Evolutionary conservation across 306 rosid genomes (phyloP).

Genomic region (Quercus aquifolioides): DNA sequence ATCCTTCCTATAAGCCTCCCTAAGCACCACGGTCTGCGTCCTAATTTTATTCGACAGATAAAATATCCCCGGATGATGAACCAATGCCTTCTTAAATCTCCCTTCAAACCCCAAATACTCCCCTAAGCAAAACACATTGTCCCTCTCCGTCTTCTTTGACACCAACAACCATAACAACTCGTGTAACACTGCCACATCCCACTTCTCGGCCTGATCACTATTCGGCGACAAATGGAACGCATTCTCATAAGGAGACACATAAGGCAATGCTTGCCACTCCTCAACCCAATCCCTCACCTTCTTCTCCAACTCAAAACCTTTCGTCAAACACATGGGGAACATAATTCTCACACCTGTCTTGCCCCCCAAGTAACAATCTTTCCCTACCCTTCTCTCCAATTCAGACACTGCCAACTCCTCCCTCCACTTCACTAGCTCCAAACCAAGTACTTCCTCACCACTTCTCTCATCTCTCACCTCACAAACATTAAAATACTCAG

Average conservation of each 20-base stretch:
- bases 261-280: slow-evolving; percentile 81
- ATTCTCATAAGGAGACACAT: slow-evolving; percentile 76
- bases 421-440: slow-evolving; percentile 73
- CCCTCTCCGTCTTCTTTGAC: slow-evolving; percentile 74
- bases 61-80: slow-evolving; percentile 81
- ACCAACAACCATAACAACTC: slow-evolving; percentile 73
- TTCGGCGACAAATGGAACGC: slow-evolving; percentile 59
- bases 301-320: slow-evolving; percentile 72
- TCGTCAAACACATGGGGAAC: slow-evolving; percentile 68
- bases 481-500: slow-evolving; percentile 72
- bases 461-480: slow-evolving; percentile 40
- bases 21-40: slow-evolving; percentile 73
- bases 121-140: slow-evolving; percentile 46
- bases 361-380: slow-evolving; percentile 13
- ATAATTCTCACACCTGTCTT: slow-evolving; percentile 36
- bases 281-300: slow-evolving; percentile 67
- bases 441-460: slow-evolving; percentile 59
- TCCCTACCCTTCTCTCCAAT: slow-evolving; percentile 54
- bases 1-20: slow-evolving; percentile 77
- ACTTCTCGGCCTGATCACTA: slow-evolving; percentile 78
- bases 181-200: slow-evolving; percentile 78
- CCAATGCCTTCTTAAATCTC: slow-evolving; percentile 70
- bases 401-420: slow-evolving; percentile 63
- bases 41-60: slow-evolving; percentile 73
- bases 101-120: slow-evolving; percentile 71